These are phyloP conservation scores for Pseudogymnoascus sp. DNA, from an alignment of 2,329 filamentous ascomycete species.

Conservation along the genomic window DNA sequence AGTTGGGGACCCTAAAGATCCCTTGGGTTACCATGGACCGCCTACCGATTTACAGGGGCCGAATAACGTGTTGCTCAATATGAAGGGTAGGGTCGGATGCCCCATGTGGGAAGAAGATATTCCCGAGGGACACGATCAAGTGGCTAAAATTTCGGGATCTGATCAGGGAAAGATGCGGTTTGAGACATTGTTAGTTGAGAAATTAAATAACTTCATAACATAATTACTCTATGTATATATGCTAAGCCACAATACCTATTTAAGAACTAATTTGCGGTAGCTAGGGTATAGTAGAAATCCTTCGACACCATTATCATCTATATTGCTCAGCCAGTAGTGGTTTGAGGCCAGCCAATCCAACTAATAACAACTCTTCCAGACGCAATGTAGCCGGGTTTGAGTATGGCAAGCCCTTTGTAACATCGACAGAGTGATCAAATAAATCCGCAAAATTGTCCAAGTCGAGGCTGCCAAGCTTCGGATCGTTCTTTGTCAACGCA, in stretches of 20 bases:
- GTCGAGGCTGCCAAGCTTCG: slow-evolving; percentile 46
- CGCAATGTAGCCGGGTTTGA: neutral
- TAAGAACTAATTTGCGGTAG: neutral
- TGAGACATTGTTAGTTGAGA: neutral
- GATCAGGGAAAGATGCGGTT: neutral
- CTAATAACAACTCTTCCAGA: neutral
- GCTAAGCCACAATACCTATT: neutral
- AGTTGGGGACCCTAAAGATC: neutral
- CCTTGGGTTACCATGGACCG: neutral
- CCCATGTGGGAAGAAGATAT: neutral
- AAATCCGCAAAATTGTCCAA: slow-evolving; percentile 59
- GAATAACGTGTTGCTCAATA: neutral
- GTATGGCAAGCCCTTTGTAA: slow-evolving; percentile 29
- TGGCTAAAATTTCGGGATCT: neutral
- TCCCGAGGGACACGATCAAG: neutral
- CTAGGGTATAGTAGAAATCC: neutral
- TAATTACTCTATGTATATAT: neutral
- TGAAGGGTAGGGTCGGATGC: neutral
- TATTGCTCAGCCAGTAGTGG: neutral
- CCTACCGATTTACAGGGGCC: neutral
- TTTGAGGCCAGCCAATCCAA: neutral
- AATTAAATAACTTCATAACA: neutral
- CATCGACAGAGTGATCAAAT: slow-evolving; percentile 80
- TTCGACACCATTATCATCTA: neutral
- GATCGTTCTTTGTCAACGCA: slow-evolving; percentile 59